These are phyloP conservation scores for Fonsecaea monophora DNA, from an alignment of 2,329 filamentous ascomycete species.

Conservation along the genomic window DNA sequence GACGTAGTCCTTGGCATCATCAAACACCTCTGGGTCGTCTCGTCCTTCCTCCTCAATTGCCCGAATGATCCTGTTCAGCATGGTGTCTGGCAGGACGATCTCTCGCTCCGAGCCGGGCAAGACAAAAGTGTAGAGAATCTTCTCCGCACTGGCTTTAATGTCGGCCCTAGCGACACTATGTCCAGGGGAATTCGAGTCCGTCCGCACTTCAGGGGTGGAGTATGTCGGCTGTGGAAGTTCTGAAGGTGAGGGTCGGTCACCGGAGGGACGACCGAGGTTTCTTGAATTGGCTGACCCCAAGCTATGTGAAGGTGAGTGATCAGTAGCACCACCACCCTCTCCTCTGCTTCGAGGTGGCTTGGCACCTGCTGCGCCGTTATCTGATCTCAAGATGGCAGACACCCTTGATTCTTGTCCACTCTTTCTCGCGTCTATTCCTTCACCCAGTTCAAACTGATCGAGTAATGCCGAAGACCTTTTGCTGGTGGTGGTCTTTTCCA, in stretches of 20 bases:
- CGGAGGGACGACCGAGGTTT: constrained; percentile 34
- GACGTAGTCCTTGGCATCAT: constrained; percentile 97
- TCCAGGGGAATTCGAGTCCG: constrained; percentile 80
- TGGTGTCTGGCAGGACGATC: constrained; percentile 87
- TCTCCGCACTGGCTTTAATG: constrained; percentile 91
- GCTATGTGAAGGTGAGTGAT: constrained; percentile 46
- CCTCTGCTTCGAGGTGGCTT: constrained; percentile 47
- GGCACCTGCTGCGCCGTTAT: constrained; percentile 42
- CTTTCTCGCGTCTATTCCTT: constrained; percentile 59
- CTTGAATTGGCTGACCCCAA: constrained; percentile 54
- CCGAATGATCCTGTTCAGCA: constrained; percentile 82
- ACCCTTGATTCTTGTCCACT: constrained; percentile 86
- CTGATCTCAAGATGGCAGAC: constrained; percentile 78
- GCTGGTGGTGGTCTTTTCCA: constrained; percentile 74
- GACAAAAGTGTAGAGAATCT: constrained; percentile 97
- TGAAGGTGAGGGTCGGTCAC: constrained; percentile 46
- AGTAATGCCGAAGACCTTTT: constrained; percentile 84
- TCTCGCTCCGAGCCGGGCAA: constrained; percentile 95
- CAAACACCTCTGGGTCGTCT: constrained; percentile 96
- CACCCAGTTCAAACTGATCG: constrained; percentile 72
- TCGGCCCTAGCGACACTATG: constrained; percentile 88
- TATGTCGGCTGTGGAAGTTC: constrained; percentile 61
- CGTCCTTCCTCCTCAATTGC: constrained; percentile 89
- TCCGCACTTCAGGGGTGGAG: constrained; percentile 68
- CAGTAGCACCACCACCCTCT: constrained; percentile 24